Conservation (phyloP, 148 eudicot species). For the Rhododendron molle region DNA sequence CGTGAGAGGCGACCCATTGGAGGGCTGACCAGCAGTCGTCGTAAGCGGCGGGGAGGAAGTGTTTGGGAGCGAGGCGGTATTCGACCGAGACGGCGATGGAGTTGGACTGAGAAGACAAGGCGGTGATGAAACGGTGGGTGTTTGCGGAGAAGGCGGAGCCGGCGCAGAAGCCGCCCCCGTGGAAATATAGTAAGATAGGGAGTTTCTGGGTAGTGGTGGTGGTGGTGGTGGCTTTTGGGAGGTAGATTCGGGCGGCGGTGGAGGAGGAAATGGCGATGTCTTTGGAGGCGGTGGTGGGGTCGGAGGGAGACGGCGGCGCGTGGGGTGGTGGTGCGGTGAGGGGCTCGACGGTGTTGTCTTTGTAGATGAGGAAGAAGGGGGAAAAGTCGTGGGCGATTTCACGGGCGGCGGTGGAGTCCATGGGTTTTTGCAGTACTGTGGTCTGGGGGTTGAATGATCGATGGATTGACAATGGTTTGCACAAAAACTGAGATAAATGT, state of each 20-base stretch:
- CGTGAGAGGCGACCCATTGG: conserved; percentile 6
- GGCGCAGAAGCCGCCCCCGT: conserved; percentile 1
- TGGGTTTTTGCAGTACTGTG: not conserved
- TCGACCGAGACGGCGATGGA: not conserved
- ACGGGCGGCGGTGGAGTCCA: not conserved
- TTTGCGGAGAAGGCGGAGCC: not conserved
- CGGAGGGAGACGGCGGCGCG: conserved; percentile 29
- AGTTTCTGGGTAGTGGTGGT: not conserved
- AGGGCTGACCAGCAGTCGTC: not conserved
- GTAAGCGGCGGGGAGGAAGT: not conserved
- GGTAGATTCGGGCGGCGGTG: conserved; percentile 35
- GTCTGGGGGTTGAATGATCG: too few relatives aligned
- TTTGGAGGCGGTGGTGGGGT: conserved; percentile 28
- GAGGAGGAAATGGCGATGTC: conserved; percentile 24
- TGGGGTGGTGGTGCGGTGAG: conserved; percentile 7
- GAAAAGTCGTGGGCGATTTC: not conserved
- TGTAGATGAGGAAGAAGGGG: conserved; percentile 20
- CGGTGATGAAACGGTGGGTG: not conserved
- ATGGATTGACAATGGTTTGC: too few relatives aligned
- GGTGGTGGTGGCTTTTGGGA: not conserved
- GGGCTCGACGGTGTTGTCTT: conserved; percentile 30
- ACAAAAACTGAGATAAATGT: too few relatives aligned
- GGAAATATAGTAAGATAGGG: not conserved
- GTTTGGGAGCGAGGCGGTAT: not conserved
- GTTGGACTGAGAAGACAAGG: not conserved